A percentile compares a stretch with the other conserved stretches of the same genome.
These are phyloP conservation scores for Zalaria obscura DNA, from an alignment of 2,329 filamentous ascomycete species.

Conservation along the genomic window DNA sequence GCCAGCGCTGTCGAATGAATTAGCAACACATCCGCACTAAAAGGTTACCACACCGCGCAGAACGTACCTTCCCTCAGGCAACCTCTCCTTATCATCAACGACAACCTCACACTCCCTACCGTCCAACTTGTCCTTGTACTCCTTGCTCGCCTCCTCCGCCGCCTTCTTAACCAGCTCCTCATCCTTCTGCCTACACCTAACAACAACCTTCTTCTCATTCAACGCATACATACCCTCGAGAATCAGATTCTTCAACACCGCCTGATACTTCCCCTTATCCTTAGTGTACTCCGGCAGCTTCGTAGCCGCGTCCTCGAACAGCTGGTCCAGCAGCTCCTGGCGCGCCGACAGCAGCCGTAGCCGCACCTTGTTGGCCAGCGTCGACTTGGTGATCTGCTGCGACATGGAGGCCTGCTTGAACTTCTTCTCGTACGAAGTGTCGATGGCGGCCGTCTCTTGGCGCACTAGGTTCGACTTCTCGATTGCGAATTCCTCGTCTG, in stretches of 20 bases:
- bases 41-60: neutral
- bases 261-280: constrained; percentile 62
- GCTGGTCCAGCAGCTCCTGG: constrained; percentile 78
- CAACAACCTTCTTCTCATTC: constrained; percentile 60
- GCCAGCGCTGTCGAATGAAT: constrained; percentile 50
- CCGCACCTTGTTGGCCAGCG: constrained; percentile 88
- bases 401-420: constrained; percentile 98
- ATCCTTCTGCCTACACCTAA: constrained; percentile 71
- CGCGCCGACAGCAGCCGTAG: constrained; percentile 75
- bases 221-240: constrained; percentile 85
- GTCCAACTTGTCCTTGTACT: constrained; percentile 64
- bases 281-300: constrained; percentile 53
- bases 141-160: constrained; percentile 58
- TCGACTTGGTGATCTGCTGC: constrained; percentile 96
- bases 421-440: constrained; percentile 91
- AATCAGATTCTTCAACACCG: constrained; percentile 62
- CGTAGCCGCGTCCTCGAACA: constrained; percentile 70
- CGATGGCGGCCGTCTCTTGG: constrained; percentile 86
- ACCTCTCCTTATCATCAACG: constrained; percentile 64
- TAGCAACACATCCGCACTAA: neutral
- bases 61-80: constrained; percentile 74
- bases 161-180: constrained; percentile 63
- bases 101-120: constrained; percentile 55
- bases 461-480: constrained; percentile 98
- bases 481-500: constrained; percentile 97